A percentile compares a stretch with the other conserved stretches of the same genome.
These are phyloP conservation scores for Trichoderma gamsii DNA, from an alignment of 495 filamentous ascomycete species.

Conservation along the genomic window DNA sequence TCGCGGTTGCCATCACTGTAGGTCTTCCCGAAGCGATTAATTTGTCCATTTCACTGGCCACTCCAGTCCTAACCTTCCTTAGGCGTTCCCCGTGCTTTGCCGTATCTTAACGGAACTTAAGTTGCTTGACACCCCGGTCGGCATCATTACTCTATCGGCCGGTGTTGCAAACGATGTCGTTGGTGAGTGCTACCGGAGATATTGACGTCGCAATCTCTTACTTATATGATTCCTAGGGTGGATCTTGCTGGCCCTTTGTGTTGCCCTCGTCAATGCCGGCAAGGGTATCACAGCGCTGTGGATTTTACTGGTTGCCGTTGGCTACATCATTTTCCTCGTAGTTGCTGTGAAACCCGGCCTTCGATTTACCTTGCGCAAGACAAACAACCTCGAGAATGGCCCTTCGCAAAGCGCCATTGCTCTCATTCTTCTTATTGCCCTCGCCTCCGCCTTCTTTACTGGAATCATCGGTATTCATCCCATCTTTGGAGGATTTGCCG, in stretches of 20 bases:
- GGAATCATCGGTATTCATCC: slow-evolving; percentile 73
- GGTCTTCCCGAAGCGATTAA: neutral
- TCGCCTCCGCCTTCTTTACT: slow-evolving; percentile 90
- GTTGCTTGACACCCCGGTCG: slow-evolving; percentile 74
- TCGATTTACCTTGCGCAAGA: slow-evolving; percentile 63
- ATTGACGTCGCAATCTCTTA: no score
- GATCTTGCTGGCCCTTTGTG: slow-evolving; percentile 90
- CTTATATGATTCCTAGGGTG: slow-evolving; percentile 49
- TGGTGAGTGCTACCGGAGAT: neutral
- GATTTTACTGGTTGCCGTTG: slow-evolving; percentile 70
- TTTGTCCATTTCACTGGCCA: no score
- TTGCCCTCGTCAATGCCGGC: slow-evolving; percentile 85
- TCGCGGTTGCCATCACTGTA: slow-evolving; percentile 83
- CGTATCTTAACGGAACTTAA: slow-evolving; percentile 93
- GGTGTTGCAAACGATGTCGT: slow-evolving; percentile 95
- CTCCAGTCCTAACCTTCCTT: slow-evolving; percentile 6
- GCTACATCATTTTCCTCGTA: slow-evolving; percentile 71
- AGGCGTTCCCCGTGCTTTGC: slow-evolving; percentile 88
- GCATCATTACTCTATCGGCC: slow-evolving; percentile 85
- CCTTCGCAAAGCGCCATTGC: slow-evolving; percentile 82
- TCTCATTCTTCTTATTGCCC: slow-evolving; percentile 70
- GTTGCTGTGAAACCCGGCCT: slow-evolving; percentile 74
- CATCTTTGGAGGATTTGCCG: slow-evolving; percentile 65
- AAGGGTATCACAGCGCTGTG: slow-evolving; percentile 81
- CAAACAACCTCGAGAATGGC: slow-evolving; percentile 79